Conservation (phyloP, 495 filamentous ascomycete genomes). For the Lentithecium fluviatile region DNA sequence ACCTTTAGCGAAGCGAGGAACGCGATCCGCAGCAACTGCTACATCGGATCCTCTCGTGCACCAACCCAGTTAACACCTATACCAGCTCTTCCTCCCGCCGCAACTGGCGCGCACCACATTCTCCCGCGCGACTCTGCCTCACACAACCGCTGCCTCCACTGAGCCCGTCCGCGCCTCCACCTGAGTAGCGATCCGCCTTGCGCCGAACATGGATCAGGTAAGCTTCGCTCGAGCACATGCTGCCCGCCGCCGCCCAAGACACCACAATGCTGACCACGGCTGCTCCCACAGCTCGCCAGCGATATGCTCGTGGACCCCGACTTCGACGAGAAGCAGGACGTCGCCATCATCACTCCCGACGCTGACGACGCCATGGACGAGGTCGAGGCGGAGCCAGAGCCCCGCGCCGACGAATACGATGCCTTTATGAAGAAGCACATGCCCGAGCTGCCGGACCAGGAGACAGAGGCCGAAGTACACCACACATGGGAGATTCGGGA, state of each 20-base stretch:
- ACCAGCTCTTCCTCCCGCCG: too few species aligned
- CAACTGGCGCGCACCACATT: too few species aligned
- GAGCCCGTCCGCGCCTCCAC: too few species aligned
- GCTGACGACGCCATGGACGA: constrained; percentile 50
- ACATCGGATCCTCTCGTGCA: too few species aligned
- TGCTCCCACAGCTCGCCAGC: constrained; percentile 48
- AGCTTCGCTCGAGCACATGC: constrained; percentile 24
- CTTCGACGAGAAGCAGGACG: constrained; percentile 73
- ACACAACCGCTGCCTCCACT: too few species aligned
- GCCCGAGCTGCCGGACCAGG: constrained; percentile 69
- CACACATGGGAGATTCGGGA: constrained; percentile 83
- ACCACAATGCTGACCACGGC: constrained; percentile 11
- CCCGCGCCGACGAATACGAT: constrained; percentile 75
- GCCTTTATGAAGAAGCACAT: constrained; percentile 81
- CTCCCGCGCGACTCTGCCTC: too few species aligned
- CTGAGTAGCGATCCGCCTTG: not conserved
- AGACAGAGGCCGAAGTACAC: constrained; percentile 64
- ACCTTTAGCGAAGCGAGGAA: too few species aligned
- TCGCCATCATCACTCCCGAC: constrained; percentile 79
- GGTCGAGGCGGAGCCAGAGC: constrained; percentile 47
- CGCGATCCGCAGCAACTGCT: too few species aligned
- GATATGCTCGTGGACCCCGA: constrained; percentile 56
- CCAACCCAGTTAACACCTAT: too few species aligned
- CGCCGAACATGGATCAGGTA: constrained; percentile 41
- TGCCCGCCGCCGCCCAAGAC: constrained; percentile 44